phyloP scores from a whole-genome alignment of 1,139 yeast genomes.

The Petasospora fabianii region DNA sequence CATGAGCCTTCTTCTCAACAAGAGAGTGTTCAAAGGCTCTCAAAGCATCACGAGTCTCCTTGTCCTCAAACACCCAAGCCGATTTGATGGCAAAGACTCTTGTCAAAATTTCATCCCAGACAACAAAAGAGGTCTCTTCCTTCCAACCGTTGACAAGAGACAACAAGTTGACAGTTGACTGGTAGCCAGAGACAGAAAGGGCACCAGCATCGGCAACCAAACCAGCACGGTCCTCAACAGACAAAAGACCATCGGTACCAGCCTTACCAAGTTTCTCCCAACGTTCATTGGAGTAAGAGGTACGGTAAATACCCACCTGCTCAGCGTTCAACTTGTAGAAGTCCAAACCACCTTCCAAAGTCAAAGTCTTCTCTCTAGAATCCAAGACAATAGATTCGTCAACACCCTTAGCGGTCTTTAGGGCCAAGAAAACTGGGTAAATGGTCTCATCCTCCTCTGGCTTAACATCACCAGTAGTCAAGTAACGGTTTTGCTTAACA shows the following conservation, averaged over 20 bases:
- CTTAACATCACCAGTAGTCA: conserved; percentile 74
- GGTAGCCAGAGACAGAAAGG: conserved; percentile 68
- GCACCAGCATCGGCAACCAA: conserved; percentile 80
- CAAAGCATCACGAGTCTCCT: conserved; percentile 51
- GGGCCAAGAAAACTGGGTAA: conserved; percentile 81
- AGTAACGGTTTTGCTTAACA: conserved; percentile 69
- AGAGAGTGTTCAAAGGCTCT: conserved; percentile 57
- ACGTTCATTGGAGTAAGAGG: conserved; percentile 71
- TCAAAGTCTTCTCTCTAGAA: conserved; percentile 48
- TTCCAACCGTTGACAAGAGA: conserved; percentile 66
- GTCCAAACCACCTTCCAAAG: conserved; percentile 41
- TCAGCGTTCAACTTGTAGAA: conserved; percentile 80
- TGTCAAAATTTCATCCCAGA: conserved; percentile 68
- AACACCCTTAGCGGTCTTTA: conserved; percentile 63
- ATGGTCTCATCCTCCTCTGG: conserved; percentile 66
- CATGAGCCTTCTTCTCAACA: conserved; percentile 52
- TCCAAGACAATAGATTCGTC: conserved; percentile 61
- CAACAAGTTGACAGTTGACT: conserved; percentile 62
- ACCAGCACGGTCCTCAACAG: conserved; percentile 84
- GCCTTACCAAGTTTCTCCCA: conserved; percentile 72
- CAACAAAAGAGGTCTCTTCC: conserved; percentile 64
- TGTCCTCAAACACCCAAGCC: conserved; percentile 71
- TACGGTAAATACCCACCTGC: conserved; percentile 80
- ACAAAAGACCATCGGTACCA: conserved; percentile 59
- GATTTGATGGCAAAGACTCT: conserved; percentile 53